Conservation (phyloP, 257 asterid genomes). For the Solanum lycopersicoides region DNA sequence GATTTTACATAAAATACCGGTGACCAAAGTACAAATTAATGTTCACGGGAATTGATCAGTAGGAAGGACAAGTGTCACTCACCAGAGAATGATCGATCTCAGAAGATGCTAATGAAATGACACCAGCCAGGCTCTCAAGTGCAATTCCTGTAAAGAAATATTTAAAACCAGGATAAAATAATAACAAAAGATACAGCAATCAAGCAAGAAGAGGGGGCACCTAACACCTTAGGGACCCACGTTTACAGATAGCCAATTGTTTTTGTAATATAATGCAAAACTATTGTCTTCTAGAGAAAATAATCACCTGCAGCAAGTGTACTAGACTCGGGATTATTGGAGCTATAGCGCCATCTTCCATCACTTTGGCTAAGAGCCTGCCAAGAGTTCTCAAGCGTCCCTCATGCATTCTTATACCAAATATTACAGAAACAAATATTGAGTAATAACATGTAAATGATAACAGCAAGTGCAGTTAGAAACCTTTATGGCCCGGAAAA, state of each 20-base stretch:
- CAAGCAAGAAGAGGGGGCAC: background rate
- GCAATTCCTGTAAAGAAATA: constrained; percentile 59
- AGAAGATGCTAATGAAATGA: constrained; percentile 65
- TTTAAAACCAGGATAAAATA: background rate
- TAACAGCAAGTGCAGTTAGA: background rate
- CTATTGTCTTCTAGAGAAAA: background rate
- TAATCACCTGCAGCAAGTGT: constrained; percentile 75
- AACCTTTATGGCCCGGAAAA: constrained; percentile 78
- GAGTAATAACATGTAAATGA: background rate
- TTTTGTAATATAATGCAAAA: background rate
- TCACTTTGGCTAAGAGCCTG: constrained; percentile 99
- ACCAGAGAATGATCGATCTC: constrained; percentile 75
- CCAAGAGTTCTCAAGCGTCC: constrained; percentile 6
- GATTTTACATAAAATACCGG: background rate
- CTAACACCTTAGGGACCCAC: background rate
- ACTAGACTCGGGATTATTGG: constrained; percentile 84
- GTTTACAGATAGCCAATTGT: background rate
- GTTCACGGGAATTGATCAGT: background rate
- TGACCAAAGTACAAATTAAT: background rate
- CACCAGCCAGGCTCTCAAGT: constrained; percentile 81
- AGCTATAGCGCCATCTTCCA: constrained; percentile 90
- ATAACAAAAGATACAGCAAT: background rate
- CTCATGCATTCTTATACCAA: background rate
- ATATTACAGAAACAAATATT: background rate
- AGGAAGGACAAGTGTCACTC: constrained; percentile 2